Conservation (phyloP, 805 yeast genomes). For the Wickerhamiella sorbophila region DNA sequence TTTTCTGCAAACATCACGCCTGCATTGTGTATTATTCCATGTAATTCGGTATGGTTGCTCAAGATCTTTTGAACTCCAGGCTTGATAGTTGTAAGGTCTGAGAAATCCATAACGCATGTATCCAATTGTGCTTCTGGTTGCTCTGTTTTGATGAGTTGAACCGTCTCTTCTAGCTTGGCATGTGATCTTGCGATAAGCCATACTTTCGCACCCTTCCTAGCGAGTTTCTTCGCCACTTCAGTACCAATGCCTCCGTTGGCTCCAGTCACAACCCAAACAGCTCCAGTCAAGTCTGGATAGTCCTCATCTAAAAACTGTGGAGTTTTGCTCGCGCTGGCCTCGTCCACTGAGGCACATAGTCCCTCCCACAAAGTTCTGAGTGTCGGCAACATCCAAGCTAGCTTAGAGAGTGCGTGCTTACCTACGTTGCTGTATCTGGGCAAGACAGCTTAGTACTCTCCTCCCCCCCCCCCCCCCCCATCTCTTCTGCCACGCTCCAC, state of each 20-base stretch:
- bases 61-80: conserved; percentile 14
- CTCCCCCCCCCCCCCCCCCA: no score
- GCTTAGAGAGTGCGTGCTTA: no score
- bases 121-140: conserved; percentile 16
- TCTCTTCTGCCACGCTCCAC: no score
- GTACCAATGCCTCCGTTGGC: conserved; percentile 10
- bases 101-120: conserved; percentile 13
- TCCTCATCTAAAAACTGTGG: conserved; percentile 1
- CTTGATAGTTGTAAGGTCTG: conserved; percentile 16
- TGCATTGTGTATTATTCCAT: conserved; percentile 20
- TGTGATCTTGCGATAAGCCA: conserved; percentile 27
- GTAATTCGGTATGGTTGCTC: conserved; percentile 5
- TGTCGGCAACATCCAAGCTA: no score
- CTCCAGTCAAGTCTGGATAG: conserved; percentile 24
- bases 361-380: background rate
- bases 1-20: conserved; percentile 22
- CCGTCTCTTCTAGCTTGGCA: conserved; percentile 23
- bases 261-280: conserved; percentile 16
- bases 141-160: conserved; percentile 20
- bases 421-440: no score
- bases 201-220: conserved; percentile 23
- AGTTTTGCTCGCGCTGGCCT: background rate
- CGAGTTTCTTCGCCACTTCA: conserved; percentile 7
- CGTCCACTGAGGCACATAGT: background rate
- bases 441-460: no score